Conservation (phyloP, 2,329 filamentous ascomycete species). For the Monosporascus sp. region DNA sequence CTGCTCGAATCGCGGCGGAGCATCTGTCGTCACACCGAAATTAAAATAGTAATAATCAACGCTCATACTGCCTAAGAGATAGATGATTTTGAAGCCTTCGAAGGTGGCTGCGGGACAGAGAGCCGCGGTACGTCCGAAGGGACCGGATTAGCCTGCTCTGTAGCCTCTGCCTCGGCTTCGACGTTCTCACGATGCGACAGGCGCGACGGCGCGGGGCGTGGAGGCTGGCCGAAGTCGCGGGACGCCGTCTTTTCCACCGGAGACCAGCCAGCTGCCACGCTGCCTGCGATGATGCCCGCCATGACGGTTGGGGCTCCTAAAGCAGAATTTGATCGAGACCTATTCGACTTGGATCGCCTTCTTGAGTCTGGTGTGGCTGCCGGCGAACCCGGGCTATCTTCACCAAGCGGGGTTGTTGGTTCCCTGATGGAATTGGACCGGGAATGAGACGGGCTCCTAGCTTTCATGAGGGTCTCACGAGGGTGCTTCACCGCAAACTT, state of each 20-base stretch:
- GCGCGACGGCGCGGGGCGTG: constrained; percentile 26
- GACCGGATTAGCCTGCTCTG: constrained; percentile 30
- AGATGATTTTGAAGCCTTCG: constrained; percentile 24
- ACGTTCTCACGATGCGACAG: constrained; percentile 24
- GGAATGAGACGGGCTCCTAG: constrained; percentile 58
- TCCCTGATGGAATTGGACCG: constrained; percentile 57
- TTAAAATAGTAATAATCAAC: constrained; percentile 15
- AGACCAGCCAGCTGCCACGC: constrained; percentile 72
- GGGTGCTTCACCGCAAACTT: constrained; percentile 75
- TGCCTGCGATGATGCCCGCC: constrained; percentile 77
- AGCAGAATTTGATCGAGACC: constrained; percentile 63
- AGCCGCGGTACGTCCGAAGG: constrained; percentile 22
- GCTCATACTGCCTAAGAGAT: constrained; percentile 26
- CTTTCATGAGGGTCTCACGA: constrained; percentile 62
- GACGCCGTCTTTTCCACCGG: constrained; percentile 50
- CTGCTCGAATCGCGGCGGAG: not conserved
- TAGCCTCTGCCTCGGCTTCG: constrained; percentile 22
- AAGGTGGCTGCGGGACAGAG: constrained; percentile 25
- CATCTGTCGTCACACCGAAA: not conserved
- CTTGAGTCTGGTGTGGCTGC: constrained; percentile 55
- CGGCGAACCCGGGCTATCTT: constrained; percentile 45
- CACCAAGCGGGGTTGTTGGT: constrained; percentile 59
- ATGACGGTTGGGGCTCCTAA: constrained; percentile 72
- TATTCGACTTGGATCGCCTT: constrained; percentile 61
- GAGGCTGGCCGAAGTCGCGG: constrained; percentile 31